Evolutionary conservation across 2,329 filamentous ascomycete species (phyloP).

Genomic region (Ceratocystis cacaofunesta): DNA sequence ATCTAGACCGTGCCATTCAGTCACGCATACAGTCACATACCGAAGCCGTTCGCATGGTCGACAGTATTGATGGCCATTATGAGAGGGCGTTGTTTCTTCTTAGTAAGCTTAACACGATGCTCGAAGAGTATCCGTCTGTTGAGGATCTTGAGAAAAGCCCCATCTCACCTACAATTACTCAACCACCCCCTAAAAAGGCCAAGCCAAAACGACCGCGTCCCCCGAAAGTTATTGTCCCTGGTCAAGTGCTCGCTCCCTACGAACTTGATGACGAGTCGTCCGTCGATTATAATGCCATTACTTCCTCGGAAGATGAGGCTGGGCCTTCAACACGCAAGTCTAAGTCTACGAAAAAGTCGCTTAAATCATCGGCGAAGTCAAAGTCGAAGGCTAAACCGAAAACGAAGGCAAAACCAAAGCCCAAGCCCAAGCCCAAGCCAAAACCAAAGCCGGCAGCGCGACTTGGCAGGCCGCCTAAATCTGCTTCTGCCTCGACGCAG

Average conservation of each 20-base stretch:
- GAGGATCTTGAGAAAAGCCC: conserved; percentile 30
- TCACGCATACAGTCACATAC: conserved; percentile 45
- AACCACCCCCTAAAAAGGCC: conserved; percentile 5
- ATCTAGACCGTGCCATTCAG: conserved; percentile 38
- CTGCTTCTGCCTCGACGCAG: conserved; percentile 5
- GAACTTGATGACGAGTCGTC: conserved; percentile 48
- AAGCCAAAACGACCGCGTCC: conserved; percentile 25
- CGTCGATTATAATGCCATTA: conserved; percentile 34
- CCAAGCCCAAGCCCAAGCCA: too few relatives aligned
- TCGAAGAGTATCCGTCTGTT: conserved; percentile 41
- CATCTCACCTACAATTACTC: not conserved
- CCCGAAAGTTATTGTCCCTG: conserved; percentile 49
- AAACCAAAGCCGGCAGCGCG: conserved; percentile 15
- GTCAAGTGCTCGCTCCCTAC: conserved; percentile 50
- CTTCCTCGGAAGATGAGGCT: conserved; percentile 30
- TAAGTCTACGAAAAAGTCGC: conserved; percentile 21
- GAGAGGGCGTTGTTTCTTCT: too few relatives aligned
- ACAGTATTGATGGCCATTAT: conserved; percentile 31
- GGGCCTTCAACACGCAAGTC: conserved; percentile 26
- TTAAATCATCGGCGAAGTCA: too few relatives aligned
- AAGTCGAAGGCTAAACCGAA: too few relatives aligned
- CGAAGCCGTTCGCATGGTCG: conserved; percentile 47
- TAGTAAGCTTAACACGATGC: conserved; percentile 42
- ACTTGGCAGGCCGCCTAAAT: conserved; percentile 20
- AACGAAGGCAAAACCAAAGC: too few relatives aligned